Conservation (phyloP, 495 filamentous ascomycete genomes). For the Echria macrotheca region DNA sequence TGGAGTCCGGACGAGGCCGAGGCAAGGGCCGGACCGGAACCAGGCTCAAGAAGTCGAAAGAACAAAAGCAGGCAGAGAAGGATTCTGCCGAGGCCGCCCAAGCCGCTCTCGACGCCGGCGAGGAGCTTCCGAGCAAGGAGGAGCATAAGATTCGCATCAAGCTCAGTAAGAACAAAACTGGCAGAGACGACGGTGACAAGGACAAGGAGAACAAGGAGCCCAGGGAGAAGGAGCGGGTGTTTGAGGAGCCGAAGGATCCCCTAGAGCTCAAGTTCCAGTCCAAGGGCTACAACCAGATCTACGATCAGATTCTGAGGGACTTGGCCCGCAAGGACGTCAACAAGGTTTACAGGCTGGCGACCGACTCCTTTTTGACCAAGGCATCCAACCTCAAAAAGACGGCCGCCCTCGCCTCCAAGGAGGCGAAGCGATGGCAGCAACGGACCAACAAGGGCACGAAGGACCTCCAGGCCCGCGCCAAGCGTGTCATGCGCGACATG, state of each 20-base stretch:
- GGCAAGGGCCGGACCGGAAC: conserved; percentile 62
- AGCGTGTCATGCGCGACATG: conserved; percentile 99
- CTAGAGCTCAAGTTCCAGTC: conserved; percentile 63
- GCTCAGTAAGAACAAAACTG: conserved; percentile 36
- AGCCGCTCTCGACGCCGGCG: conserved; percentile 74
- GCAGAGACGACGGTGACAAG: conserved; percentile 32
- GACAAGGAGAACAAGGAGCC: conserved; percentile 47
- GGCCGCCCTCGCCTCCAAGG: conserved; percentile 92
- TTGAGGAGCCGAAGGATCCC: conserved; percentile 45
- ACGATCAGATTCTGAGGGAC: conserved; percentile 97
- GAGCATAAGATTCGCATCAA: conserved; percentile 59
- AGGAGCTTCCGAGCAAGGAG: conserved; percentile 68
- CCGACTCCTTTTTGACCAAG: conserved; percentile 73
- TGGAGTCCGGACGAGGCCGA: conserved; percentile 56
- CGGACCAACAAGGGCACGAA: conserved; percentile 98
- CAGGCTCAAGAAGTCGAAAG: conserved; percentile 81
- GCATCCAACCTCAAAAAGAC: conserved; percentile 95
- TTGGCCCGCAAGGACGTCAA: conserved; percentile 88
- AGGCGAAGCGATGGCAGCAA: conserved; percentile 94
- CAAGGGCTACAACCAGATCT: conserved; percentile 93
- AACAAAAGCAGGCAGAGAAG: conserved; percentile 94
- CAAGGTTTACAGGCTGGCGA: conserved; percentile 82
- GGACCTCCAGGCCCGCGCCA: conserved; percentile 93
- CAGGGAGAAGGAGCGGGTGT: conserved; percentile 64
- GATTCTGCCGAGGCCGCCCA: conserved; percentile 87